A percentile compares a stretch with the other conserved stretches of the same genome.
Conservation (phyloP, 2,329 filamentous ascomycete species). For the Penicillium sp. region DNA sequence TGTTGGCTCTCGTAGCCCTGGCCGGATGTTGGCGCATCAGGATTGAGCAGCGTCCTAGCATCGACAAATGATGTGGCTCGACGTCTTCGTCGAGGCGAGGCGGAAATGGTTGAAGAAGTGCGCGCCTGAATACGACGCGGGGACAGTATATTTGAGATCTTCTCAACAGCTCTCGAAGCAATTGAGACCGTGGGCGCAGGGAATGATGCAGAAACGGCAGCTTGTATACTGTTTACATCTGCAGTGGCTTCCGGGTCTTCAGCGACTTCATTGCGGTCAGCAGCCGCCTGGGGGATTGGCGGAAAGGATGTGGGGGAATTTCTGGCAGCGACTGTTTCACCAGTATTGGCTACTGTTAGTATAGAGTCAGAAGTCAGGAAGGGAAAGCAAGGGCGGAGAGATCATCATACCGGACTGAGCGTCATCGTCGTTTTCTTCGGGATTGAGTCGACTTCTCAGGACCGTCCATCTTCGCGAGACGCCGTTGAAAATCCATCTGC, state of each 20-base stretch:
- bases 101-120: too few species aligned
- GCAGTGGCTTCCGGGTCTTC: neutral
- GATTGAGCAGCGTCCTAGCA: neutral
- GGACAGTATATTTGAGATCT: too few species aligned
- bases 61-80: neutral
- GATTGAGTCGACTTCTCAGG: constrained; percentile 10
- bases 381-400: neutral
- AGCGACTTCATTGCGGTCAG: too few species aligned
- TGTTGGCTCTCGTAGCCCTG: neutral
- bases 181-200: too few species aligned
- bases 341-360: too few species aligned
- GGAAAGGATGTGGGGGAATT: too few species aligned
- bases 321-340: too few species aligned
- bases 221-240: neutral
- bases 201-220: neutral
- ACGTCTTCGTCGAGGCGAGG: neutral
- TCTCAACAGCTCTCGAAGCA: neutral
- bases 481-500: constrained; percentile 13
- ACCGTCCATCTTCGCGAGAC: constrained; percentile 15
- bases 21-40: neutral
- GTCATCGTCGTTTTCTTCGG: neutral
- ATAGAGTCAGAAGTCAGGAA: neutral
- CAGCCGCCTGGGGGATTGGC: too few species aligned
- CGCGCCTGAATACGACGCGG: neutral
- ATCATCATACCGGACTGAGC: neutral